Percentiles rank a stretch among this genome's conserved stretches.
Evolutionary conservation across 805 yeast species (phyloP).

Genomic region (Debaryomyces maramus): DNA sequence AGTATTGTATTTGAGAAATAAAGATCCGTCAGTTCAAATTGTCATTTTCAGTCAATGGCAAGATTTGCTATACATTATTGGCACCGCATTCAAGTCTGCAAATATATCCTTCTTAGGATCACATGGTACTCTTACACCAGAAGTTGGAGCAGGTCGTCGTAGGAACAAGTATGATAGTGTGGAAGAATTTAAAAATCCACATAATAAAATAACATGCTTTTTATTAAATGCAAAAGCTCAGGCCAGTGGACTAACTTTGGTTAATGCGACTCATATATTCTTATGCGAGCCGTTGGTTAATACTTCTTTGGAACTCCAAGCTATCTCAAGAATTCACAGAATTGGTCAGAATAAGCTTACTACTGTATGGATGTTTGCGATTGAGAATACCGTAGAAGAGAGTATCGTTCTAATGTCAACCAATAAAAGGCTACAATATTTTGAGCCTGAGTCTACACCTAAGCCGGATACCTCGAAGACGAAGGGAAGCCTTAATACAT

Average conservation of each 20-base stretch:
- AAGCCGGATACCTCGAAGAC: conserved; percentile 5
- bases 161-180: conserved; percentile 40
- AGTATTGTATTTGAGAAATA: conserved; percentile 57
- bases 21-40: conserved; percentile 69
- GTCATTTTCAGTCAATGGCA: conserved; percentile 90
- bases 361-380: conserved; percentile 89
- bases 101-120: conserved; percentile 60
- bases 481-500: no score
- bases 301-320: conserved; percentile 84
- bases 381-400: conserved; percentile 84
- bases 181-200: conserved; percentile 57
- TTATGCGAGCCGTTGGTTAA: conserved; percentile 91
- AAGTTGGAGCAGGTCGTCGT: conserved; percentile 29
- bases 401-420: conserved; percentile 73
- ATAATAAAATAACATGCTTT: conserved; percentile 73
- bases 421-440: conserved; percentile 52
- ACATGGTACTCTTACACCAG: conserved; percentile 37
- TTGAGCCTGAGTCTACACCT: conserved; percentile 16
- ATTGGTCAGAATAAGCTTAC: conserved; percentile 86
- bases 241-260: conserved; percentile 86
- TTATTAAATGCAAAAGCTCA: conserved; percentile 81
- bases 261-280: conserved; percentile 90
- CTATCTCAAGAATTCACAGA: conserved; percentile 87
- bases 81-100: conserved; percentile 62
- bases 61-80: conserved; percentile 65